Base-by-base conservation (phyloP, 2,329 filamentous ascomycete species). In the Aspergillus chevalieri region DNA sequence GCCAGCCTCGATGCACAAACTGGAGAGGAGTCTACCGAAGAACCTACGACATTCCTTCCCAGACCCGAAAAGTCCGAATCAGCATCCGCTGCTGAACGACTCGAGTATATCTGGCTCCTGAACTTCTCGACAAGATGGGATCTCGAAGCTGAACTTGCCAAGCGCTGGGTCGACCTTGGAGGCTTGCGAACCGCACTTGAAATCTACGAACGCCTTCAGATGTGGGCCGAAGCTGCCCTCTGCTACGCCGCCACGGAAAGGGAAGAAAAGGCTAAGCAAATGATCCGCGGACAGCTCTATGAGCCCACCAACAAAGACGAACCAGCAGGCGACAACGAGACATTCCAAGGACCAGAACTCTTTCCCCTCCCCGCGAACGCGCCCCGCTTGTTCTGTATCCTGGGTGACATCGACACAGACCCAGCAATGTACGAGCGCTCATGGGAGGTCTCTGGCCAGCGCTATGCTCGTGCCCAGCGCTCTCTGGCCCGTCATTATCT, bases 141-240 rank as follows among this genome's bases (percentile, higher is more conserved):
- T 61, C 80, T 98, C 1, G 93, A 98, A 65, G 86, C 91, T 0
- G 93, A 98, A 65, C 78, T 98, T 12, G 93, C 93, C 1, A 84
- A 89, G 52, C 83, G 90, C n/a, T 98, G 93, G 93, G 87, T 91
- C 0, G 81, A 83, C 44, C 80, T 96, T 2, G 93, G 93, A 8
- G 94, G 90, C 38, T 74, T 98, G 2, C 79, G 89, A 3, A 95
- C 91, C 0, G 93, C 93, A 0, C 79, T 98, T 1, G 93, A 96
- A 52, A 97, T 98, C 52, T 98, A 97, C 71, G 91, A 95, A 71
- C 81, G 93, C 3, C 74, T 98, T 15, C 84, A 90, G 49, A 85
- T 97, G 67, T 97, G 93, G 90, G 88, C 93, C 1, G 93, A 98
- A 70, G 89, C 91, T 4, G 92, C 93, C 0, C 77, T 98, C 1